A percentile compares a stretch with the other conserved stretches of the same genome.
Evolutionary conservation across 352 stramenopile species (phyloP).

Genomic region (Phytophthora pseudosyringae): DNA sequence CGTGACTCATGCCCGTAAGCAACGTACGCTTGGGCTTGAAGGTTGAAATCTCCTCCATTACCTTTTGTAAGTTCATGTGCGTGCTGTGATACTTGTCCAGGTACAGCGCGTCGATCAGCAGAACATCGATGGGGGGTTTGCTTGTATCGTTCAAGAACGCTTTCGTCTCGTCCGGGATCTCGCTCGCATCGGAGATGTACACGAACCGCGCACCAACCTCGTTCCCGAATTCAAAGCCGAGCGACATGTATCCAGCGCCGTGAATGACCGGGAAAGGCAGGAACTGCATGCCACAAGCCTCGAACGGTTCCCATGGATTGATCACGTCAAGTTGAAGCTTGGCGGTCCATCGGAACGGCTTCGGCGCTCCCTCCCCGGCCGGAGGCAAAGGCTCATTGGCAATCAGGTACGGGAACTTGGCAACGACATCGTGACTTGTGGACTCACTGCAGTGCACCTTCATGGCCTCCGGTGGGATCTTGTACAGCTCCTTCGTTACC

Average conservation of each 20-base stretch:
- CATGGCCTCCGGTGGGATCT: constrained; percentile 59
- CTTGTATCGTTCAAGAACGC: constrained; percentile 59
- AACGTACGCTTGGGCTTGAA: constrained; percentile 76
- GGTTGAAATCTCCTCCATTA: constrained; percentile 62
- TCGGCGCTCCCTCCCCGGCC: constrained; percentile 18
- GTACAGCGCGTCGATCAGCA: constrained; percentile 87
- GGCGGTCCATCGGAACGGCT: constrained; percentile 81
- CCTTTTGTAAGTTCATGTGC: constrained; percentile 86
- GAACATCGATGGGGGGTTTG: constrained; percentile 70
- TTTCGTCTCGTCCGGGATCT: constrained; percentile 66
- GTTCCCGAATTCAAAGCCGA: constrained; percentile 80
- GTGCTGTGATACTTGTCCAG: constrained; percentile 80
- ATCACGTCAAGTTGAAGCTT: constrained; percentile 76
- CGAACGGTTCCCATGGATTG: constrained; percentile 56
- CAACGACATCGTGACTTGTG: constrained; percentile 63
- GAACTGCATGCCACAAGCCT: constrained; percentile 52
- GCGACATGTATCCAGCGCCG: constrained; percentile 78
- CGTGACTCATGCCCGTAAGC: constrained; percentile 88
- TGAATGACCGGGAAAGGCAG: constrained; percentile 85
- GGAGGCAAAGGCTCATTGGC: constrained; percentile 38
- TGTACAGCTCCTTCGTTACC: constrained; percentile 65
- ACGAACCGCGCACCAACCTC: constrained; percentile 76
- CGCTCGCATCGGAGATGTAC: constrained; percentile 91
- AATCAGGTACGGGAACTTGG: constrained; percentile 86
- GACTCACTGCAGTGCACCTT: constrained; percentile 63